Percentiles rank a stretch among this genome's conserved stretches.
These are phyloP conservation scores for Maudiozyma turicensis DNA, from an alignment of 805 yeast species.

Conservation along the genomic window DNA sequence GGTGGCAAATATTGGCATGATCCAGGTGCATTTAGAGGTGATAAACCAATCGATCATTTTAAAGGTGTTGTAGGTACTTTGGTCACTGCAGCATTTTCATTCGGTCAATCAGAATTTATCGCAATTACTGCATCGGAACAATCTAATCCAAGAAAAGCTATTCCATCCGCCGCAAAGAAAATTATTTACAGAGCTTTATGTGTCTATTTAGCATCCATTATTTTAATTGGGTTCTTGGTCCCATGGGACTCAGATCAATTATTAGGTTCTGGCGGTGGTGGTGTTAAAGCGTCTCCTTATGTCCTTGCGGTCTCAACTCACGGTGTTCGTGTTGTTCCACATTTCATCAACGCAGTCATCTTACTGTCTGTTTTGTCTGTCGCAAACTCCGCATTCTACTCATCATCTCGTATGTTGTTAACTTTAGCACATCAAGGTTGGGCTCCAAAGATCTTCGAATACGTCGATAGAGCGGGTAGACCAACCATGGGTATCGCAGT, in stretches of 20 bases:
- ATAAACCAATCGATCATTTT: constrained; percentile 34
- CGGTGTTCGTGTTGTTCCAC: constrained; percentile 57
- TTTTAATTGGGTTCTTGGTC: constrained; percentile 43
- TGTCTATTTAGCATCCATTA: constrained; percentile 40
- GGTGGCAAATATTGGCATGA: constrained; percentile 43
- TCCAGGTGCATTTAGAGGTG: constrained; percentile 43
- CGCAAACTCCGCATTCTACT: constrained; percentile 67
- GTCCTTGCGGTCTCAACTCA: constrained; percentile 52
- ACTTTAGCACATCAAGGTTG: constrained; percentile 64
- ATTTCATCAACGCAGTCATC: constrained; percentile 65
- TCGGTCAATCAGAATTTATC: constrained; percentile 52
- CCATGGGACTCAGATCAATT: constrained; percentile 39
- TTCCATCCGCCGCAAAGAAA: constrained; percentile 48
- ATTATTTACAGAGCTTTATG: constrained; percentile 46
- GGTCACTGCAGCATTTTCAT: constrained; percentile 49
- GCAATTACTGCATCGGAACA: constrained; percentile 53
- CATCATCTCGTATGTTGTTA: constrained; percentile 60
- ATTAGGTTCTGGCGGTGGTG: constrained; percentile 35
- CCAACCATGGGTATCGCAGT: constrained; percentile 48
- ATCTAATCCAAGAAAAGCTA: constrained; percentile 43
- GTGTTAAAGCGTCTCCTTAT: constrained; percentile 56
- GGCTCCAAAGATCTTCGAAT: constrained; percentile 47
- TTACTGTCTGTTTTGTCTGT: constrained; percentile 64
- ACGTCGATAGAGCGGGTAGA: constrained; percentile 50
- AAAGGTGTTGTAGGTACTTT: constrained; percentile 46